Evolutionary conservation across 345 rosid species (phyloP).

Genomic region (Moricandia arvensis): DNA sequence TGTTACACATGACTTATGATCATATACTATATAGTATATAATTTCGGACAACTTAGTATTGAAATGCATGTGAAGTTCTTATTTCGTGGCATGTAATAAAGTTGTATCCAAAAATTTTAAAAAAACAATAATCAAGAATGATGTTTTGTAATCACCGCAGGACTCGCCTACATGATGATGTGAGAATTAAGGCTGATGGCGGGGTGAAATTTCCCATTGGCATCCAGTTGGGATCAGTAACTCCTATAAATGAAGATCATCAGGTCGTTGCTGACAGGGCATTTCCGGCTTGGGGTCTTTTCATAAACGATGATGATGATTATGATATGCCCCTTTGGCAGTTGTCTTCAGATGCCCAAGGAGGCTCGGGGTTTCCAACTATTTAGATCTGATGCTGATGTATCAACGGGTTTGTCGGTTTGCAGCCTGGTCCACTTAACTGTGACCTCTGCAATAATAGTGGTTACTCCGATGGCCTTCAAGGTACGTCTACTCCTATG

Average conservation of each 20-base stretch:
- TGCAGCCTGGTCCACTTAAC: conserved; percentile 46
- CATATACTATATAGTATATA: too few species aligned
- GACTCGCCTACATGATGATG: conserved; percentile 36
- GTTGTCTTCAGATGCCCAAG: conserved; percentile 59
- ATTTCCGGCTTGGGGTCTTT: conserved; percentile 62
- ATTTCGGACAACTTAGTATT: too few species aligned
- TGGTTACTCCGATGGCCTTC: conserved; percentile 56
- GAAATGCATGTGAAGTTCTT: too few species aligned
- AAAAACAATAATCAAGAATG: too few species aligned
- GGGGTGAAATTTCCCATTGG: conserved; percentile 52
- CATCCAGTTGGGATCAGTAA: conserved; percentile 49
- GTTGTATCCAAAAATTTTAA: too few species aligned
- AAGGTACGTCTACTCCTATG: conserved; percentile 43
- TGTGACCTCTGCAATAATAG: conserved; percentile 43
- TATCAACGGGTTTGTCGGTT: conserved; percentile 52
- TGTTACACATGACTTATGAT: too few species aligned
- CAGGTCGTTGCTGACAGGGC: conserved; percentile 44
- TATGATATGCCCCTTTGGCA: conserved; percentile 72
- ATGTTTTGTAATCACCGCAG: conserved; percentile 48
- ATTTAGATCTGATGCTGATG: conserved; percentile 59
- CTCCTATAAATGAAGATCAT: conserved; percentile 59
- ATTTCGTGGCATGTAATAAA: too few species aligned
- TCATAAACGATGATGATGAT: conserved; percentile 56
- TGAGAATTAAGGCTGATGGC: conserved; percentile 21
- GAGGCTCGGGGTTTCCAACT: conserved; percentile 72